Evolutionary conservation across 1,284 basidiomycete genomes (phyloP), one percentile per base, ranked within the genome.

Genomic region (Amylostereum areolatum): DNA sequence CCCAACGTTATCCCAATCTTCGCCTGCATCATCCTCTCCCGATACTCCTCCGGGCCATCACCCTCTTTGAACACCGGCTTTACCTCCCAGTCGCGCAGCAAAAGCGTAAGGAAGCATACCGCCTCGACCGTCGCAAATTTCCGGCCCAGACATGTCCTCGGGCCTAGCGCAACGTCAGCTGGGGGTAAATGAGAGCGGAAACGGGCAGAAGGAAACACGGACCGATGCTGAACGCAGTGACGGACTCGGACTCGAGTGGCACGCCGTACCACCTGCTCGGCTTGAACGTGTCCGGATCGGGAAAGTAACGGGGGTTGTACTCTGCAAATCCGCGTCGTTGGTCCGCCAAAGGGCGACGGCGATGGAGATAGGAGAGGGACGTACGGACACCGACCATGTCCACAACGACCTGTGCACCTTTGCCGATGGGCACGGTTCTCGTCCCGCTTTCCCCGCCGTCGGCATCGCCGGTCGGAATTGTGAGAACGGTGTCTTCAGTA

Each of bases 41-140:
- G 59, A 73, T 76, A 81, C 50, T 66, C 55, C 33, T 70, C 66
- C 41, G 58, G 61, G 4, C 65, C 74, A 61, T 81, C 79, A 2
- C 67, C 70, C 7, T 51, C 46, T 8, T 60, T 54, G 7, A 79
- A 60, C 5, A 71, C 43, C 2, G 76, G 74, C 45, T 72, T 66
- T 4, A 82, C 58, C 25, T 62, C 64, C 72, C 73, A 82, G 42
- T 80, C 79, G 7, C 75, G 68, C 43, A 81, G 57, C 2, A 82
- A 52, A 51, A 70, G 58, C 1, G 73, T 65, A 12, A 82, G 62
- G 63, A 80, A 77, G 46, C 69, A 73, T 18, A 80, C 73, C 3
- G 69, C 70, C 57, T 82, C 79, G 0, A 66, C 66, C 2, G 68
- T 68, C 3, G 78, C 75, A 51, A 82, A 82, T 55, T 73, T 77